Evolutionary conservation across 257 asterid genomes (phyloP).

Genomic region (Solanum acaule): DNA sequence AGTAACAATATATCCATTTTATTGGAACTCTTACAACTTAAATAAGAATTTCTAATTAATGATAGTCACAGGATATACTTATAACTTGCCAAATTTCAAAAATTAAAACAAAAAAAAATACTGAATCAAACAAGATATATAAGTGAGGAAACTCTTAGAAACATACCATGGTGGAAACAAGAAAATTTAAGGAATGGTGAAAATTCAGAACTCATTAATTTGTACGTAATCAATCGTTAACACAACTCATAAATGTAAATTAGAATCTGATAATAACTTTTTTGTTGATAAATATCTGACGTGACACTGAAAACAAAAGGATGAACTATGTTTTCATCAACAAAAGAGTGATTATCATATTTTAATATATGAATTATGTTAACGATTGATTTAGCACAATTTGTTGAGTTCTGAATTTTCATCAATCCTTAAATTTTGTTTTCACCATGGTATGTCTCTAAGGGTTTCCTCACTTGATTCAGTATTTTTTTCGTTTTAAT

Average conservation of each 20-base stretch:
- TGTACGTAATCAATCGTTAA: not conserved
- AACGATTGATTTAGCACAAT: not conserved
- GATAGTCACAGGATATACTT: not conserved
- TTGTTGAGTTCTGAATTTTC: not conserved
- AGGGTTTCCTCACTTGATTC: not conserved
- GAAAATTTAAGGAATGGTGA: not conserved
- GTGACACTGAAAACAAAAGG: too few relatives aligned
- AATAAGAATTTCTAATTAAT: too few relatives aligned
- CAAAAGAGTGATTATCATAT: not conserved
- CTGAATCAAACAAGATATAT: not conserved
- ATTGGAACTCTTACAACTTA: too few relatives aligned
- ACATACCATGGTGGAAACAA: not conserved
- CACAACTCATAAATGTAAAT: too few relatives aligned
- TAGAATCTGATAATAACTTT: not conserved
- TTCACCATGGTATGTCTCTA: not conserved
- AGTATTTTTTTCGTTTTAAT: too few relatives aligned
- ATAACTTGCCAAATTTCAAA: not conserved
- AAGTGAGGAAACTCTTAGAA: not conserved
- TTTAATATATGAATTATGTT: too few relatives aligned
- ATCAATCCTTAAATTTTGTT: not conserved
- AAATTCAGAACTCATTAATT: not conserved
- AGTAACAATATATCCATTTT: too few relatives aligned
- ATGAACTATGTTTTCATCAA: not conserved
- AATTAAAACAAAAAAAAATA: too few relatives aligned
- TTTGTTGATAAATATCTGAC: not conserved